Base-by-base conservation (phyloP, 1,284 basidiomycete species). In the Sporisorium exsertum region DNA sequence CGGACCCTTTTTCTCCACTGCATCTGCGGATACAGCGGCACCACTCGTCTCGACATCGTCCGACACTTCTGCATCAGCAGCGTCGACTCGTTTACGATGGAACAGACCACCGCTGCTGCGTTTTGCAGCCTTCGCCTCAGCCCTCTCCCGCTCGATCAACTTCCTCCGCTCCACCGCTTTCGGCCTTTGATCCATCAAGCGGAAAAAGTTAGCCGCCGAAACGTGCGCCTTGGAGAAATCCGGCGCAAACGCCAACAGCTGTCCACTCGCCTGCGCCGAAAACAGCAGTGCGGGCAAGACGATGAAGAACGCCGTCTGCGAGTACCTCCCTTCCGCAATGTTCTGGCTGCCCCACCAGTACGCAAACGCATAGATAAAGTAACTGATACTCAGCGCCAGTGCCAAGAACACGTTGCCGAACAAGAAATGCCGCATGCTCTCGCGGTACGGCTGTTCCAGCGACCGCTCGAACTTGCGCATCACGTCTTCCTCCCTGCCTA, bases 21-120 rank as follows among this genome's bases (percentile, higher is more conserved):
- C 63, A 33, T 64, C 64, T 5, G 33, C 57, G 2, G 24, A 40
- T 10, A 2, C 52, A 6, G 45, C 84, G 61, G 94, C 94, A 12
- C 97, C 88, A 3, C 97, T 89, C 77, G 94, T 92, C 85, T 97
- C 98, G 2, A 97, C 92, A 26, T 95, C 92, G 0, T 90, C 54
- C 89, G 16, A 94, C 18, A 5, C 37, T 5, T 40, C 37, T 16
- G 37, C 37, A 18, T 2, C 37, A 5, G 37, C 37, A n/a, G n/a
- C n/a, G 18, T 43, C 40, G n/a, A 1, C 9, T 2, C 40, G 9
- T 20, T 20, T 20, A n/a, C 40, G 40, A 43, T n/a, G 15, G 16
- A 43, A 43, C n/a, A 43, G 5, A 40, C n/a, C 40, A 6, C 40
- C 40, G 20, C 49, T 16, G 10, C 22, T 32, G n/a, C 16, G 13